These are phyloP conservation scores for Antarctomyces pellizariae DNA, from an alignment of 495 filamentous ascomycete genomes.

Conservation along the genomic window DNA sequence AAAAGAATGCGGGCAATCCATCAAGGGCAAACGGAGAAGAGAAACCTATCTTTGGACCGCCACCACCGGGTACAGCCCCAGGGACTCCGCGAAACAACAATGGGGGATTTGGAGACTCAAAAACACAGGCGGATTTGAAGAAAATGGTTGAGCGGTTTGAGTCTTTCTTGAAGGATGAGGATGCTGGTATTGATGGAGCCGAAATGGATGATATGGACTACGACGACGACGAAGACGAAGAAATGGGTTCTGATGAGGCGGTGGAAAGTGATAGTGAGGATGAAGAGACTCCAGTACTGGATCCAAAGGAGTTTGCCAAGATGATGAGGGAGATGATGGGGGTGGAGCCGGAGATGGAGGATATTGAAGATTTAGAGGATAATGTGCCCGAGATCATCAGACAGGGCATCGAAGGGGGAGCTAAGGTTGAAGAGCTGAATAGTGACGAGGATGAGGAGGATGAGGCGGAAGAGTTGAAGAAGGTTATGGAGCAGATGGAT, in stretches of 20 bases:
- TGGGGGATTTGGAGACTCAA: slow-evolving; percentile 54
- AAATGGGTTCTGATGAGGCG: slow-evolving; percentile 22
- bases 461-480: slow-evolving; percentile 45
- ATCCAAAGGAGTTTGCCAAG: slow-evolving; percentile 60
- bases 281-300: slow-evolving; percentile 58
- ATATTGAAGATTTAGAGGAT: slow-evolving; percentile 13
- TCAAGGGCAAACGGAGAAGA: slow-evolving; percentile 11
- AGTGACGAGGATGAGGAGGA: slow-evolving; percentile 21
- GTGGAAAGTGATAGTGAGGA: slow-evolving; percentile 24
- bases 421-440: slow-evolving; percentile 15
- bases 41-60: slow-evolving; percentile 7
- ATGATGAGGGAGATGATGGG: slow-evolving; percentile 97
- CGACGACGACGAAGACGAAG: slow-evolving; percentile 36
- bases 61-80: slow-evolving; percentile 5
- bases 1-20: slow-evolving; percentile 12
- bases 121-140: slow-evolving; percentile 58
- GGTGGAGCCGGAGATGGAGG: slow-evolving; percentile 31
- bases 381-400: slow-evolving; percentile 10
- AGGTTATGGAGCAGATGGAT: slow-evolving; percentile 58
- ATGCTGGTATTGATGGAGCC: slow-evolving; percentile 54
- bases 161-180: slow-evolving; percentile 75
- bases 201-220: slow-evolving; percentile 52
- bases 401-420: slow-evolving; percentile 21
- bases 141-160: slow-evolving; percentile 84
- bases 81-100: too few relatives aligned